phyloP scores from a whole-genome alignment of 208 protist genomes.

The Leptomonas seymouri region DNA sequence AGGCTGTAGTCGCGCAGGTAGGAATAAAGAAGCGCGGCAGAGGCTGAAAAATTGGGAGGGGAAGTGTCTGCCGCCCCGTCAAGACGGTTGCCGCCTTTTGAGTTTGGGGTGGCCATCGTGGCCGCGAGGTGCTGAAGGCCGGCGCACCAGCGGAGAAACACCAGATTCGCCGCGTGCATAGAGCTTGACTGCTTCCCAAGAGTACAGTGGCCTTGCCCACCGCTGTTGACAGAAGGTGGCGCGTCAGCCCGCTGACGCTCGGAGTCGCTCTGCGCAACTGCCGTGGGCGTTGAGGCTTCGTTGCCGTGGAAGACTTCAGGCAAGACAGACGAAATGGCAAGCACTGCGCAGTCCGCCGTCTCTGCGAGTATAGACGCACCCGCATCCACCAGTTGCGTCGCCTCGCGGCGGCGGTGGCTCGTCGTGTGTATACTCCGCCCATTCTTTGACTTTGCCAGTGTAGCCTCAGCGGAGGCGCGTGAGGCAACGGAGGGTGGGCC shows the following conservation, averaged over 20 bases:
- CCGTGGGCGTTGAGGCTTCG: background rate
- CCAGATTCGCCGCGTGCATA: no score
- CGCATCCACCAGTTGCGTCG: background rate
- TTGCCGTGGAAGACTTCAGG: background rate
- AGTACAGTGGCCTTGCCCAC: no score
- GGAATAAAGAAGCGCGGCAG: slow-evolving; percentile 10
- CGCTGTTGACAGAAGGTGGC: no score
- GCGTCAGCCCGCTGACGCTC: background rate
- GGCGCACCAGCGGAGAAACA: no score
- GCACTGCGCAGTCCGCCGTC: background rate
- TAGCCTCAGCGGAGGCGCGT: background rate
- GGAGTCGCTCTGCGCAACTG: background rate
- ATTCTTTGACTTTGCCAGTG: background rate
- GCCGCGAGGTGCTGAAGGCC: no score
- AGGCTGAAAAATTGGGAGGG: background rate
- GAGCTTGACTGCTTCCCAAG: no score
- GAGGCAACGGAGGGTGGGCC: background rate
- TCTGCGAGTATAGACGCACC: background rate
- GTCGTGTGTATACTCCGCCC: background rate
- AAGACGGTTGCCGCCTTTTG: background rate
- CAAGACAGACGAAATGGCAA: background rate
- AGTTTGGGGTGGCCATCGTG: no score
- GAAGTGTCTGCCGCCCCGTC: background rate
- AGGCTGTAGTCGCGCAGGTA: slow-evolving; percentile 10
- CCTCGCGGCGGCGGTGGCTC: background rate